Percentiles rank a stretch among this genome's conserved stretches.
phyloP scores from a whole-genome alignment of 176 grass and related monocot genomes.

The Carex pumila region DNA sequence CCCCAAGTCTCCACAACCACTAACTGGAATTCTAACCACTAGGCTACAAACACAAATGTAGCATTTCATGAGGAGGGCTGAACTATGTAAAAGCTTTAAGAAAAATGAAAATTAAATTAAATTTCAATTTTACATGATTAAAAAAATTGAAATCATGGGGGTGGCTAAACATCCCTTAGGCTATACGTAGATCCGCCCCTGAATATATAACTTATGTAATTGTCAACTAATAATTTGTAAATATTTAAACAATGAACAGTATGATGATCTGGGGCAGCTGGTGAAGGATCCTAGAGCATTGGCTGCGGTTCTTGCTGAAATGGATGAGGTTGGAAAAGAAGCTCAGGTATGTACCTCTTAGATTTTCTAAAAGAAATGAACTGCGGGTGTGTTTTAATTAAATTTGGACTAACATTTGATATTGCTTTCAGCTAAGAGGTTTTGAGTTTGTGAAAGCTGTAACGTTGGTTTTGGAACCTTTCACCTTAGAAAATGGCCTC shows the following conservation, averaged over 20 bases:
- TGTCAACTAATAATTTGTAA: not conserved
- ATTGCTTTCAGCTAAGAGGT: constrained; percentile 72
- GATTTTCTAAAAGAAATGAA: not conserved
- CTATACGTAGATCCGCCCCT: no score
- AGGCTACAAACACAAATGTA: no score
- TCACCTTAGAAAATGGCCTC: constrained; percentile 87
- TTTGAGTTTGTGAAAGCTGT: constrained; percentile 86
- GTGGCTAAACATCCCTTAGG: no score
- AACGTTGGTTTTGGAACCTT: constrained; percentile 69
- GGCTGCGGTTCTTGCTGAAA: constrained; percentile 76
- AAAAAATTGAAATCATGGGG: no score
- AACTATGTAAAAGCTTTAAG: no score
- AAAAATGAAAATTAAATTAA: no score
- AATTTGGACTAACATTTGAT: not conserved
- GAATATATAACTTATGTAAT: not conserved
- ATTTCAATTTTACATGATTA: no score
- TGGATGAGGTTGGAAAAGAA: constrained; percentile 81
- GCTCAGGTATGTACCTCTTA: constrained; percentile 47
- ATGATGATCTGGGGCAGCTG: constrained; percentile 52
- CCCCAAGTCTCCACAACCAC: no score
- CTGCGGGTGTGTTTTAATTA: not conserved
- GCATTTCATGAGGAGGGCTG: no score
- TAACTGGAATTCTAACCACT: no score
- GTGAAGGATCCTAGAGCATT: constrained; percentile 56
- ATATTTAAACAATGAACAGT: constrained; percentile 33